Base-by-base conservation (phyloP, 2,329 filamentous ascomycete species). In the Bertia moriformis region DNA sequence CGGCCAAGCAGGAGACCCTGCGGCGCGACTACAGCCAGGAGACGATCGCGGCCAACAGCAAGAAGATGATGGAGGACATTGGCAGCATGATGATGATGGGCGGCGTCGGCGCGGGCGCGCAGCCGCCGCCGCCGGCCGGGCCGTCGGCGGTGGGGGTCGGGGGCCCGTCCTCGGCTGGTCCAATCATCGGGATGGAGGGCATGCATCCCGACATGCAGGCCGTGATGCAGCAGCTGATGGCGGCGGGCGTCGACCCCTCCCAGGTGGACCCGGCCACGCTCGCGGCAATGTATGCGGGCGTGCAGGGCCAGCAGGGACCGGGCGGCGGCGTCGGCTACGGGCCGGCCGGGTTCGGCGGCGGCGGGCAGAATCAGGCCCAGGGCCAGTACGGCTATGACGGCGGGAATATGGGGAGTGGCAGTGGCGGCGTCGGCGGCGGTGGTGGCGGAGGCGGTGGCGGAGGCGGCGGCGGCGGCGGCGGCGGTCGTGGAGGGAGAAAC, bases 1-100 rank as follows among this genome's bases (percentile, higher is more conserved):
- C 88, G 20, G 68, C 86, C 43, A 93, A 93, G 53, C 91, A 96
- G 57, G 78, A 91, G 47, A 68, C 67, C 18, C 69, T 95, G 51
- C 74, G 83, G 14, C 75, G 75, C 46, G 84, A 89, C 48, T 85
- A 86, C 48, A 74, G 73, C 41, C 75, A 81, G 37, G 74, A 79
- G 33, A 65, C 67, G 33, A 69, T 79, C 39, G 69, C 72, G 15
- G 63, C 66, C 40, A 76, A 70, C 46, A 74, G 74, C 48, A 88
- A 93, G 61, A 94, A 89, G 65, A 83, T 80, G 71, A 73, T 79
- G 59, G 74, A 80, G 45, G 75, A 80, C 30, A 72, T 79, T 60
- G 72, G 71, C 49, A 70, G 58, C 55, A 77, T 79, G 72, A 78
- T 79, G 72, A 71, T 71, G 60, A 60, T 61, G 14, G 66, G 65